A percentile compares a stretch with the other conserved stretches of the same genome.
Conservation (phyloP, 1,284 basidiomycete genomes). For the Tremellales sp. region DNA sequence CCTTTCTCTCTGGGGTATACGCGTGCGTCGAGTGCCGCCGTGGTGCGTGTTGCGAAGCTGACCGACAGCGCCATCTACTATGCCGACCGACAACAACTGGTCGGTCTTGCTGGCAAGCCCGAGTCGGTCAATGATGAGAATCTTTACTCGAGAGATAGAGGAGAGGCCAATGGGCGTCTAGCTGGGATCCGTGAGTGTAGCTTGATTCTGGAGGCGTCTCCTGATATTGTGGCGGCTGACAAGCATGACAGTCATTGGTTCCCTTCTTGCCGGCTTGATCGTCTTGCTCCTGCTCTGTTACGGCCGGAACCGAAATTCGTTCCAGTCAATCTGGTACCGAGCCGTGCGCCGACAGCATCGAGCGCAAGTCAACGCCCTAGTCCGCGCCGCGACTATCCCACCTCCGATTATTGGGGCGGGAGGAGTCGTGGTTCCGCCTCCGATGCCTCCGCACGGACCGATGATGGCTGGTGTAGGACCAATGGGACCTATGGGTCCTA, state of each 20-base stretch:
- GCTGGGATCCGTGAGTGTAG: constrained; percentile 32
- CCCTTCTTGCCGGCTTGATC: constrained; percentile 29
- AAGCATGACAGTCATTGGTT: constrained; percentile 30
- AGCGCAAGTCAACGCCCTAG: constrained; percentile 27
- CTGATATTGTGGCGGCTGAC: not conserved
- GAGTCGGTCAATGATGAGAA: constrained; percentile 29
- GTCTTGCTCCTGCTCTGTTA: constrained; percentile 32
- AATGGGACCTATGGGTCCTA: constrained; percentile 10
- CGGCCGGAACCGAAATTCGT: constrained; percentile 29
- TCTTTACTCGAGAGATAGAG: constrained; percentile 8
- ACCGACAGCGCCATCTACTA: constrained; percentile 37
- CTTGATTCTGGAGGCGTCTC: not conserved
- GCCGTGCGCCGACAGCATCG: constrained; percentile 32
- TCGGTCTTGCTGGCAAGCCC: constrained; percentile 44
- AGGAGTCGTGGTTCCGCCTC: constrained; percentile 4
- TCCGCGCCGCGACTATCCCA: constrained; percentile 28
- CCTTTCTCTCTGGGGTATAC: constrained; percentile 43
- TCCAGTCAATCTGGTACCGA: constrained; percentile 39
- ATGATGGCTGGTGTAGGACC: too few species aligned
- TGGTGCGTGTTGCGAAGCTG: not conserved
- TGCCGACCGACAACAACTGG: constrained; percentile 19
- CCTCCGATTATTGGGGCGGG: constrained; percentile 14
- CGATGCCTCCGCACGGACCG: constrained; percentile 3
- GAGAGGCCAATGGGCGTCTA: constrained; percentile 20
- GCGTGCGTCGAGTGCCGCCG: constrained; percentile 25